Conservation (phyloP, 331 rosid species). For the Cydonia oblonga region DNA sequence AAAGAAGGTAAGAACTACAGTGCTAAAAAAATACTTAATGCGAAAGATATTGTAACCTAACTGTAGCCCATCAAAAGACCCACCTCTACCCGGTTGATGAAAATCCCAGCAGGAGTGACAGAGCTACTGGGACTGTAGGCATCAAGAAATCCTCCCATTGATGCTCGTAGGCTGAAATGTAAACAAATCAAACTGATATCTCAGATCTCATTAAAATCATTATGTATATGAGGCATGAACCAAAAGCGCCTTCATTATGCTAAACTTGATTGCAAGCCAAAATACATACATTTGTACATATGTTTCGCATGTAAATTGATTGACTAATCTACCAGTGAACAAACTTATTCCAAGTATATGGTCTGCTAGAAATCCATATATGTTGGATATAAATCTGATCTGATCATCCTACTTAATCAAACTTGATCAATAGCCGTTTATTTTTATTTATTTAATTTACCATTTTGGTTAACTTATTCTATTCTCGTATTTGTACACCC, state of each 20-base stretch:
- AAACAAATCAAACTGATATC: not conserved
- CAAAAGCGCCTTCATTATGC: not conserved
- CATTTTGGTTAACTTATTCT: too few relatives aligned
- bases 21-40: not conserved
- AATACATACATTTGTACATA: not conserved
- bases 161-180: conserved; percentile 64
- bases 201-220: not conserved
- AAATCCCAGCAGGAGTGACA: conserved; percentile 81
- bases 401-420: too few relatives aligned
- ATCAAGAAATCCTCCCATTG: conserved; percentile 90
- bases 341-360: too few relatives aligned
- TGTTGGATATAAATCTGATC: too few relatives aligned
- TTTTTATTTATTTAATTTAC: too few relatives aligned
- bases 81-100: conserved; percentile 87
- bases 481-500: too few relatives aligned
- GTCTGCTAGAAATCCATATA: too few relatives aligned
- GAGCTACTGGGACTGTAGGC: conserved; percentile 68
- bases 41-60: not conserved
- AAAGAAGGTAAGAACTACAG: not conserved
- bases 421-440: too few relatives aligned
- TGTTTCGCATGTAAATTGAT: not conserved
- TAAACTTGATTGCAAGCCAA: not conserved
- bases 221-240: not conserved
- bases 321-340: not conserved
- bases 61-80: conserved; percentile 11